phyloP scores from a whole-genome alignment of 345 rosid genomes.

The Eucalyptus melliodora region DNA sequence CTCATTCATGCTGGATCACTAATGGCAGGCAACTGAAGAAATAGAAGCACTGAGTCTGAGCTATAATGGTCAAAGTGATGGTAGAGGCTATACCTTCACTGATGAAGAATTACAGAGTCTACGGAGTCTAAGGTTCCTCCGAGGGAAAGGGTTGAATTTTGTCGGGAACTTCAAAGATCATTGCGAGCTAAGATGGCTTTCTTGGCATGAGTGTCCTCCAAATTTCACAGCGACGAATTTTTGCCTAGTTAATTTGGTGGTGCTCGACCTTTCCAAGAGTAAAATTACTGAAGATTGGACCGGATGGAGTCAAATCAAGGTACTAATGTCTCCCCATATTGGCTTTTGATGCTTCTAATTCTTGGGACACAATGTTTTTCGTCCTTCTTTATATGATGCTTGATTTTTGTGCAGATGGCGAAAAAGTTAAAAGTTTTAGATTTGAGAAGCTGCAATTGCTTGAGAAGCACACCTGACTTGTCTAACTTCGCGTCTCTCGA shows the following conservation, averaged over 20 bases:
- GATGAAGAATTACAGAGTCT: not conserved
- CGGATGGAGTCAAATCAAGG: not conserved
- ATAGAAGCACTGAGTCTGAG: conserved; percentile 2
- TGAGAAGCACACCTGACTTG: not conserved
- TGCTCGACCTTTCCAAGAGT: not conserved
- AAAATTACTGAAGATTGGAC: not conserved
- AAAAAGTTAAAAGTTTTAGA: not conserved
- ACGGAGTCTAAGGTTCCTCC: not conserved
- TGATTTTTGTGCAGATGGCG: not conserved
- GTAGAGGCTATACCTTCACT: not conserved
- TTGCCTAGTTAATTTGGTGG: not conserved
- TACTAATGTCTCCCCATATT: not conserved
- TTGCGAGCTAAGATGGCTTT: not conserved
- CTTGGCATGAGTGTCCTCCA: not conserved
- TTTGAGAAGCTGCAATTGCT: not conserved
- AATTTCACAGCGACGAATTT: not conserved
- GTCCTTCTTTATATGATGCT: not conserved
- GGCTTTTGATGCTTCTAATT: not conserved
- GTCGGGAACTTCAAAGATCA: not conserved
- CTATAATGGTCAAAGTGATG: not conserved
- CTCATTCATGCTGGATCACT: not conserved
- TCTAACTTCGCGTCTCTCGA: not conserved
- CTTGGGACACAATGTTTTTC: not conserved
- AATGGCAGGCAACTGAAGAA: conserved; percentile 1
- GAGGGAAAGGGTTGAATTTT: not conserved